Percentiles rank a stretch among this genome's conserved stretches.
Evolutionary conservation across 164 flowering plant genomes (phyloP).

Genomic region (Kalanchoe fedtschenkoi): DNA sequence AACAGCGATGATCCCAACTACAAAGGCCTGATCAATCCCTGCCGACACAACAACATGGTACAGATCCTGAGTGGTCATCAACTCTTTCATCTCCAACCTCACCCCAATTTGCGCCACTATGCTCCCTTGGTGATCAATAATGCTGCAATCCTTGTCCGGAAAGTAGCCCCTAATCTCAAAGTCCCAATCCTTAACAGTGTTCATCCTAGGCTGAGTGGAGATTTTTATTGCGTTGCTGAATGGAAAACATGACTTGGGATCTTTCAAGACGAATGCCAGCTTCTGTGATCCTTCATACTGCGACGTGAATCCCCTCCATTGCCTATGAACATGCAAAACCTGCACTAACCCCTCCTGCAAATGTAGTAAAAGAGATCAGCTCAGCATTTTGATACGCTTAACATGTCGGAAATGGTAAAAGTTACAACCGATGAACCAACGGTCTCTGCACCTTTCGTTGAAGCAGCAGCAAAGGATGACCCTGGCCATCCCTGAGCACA

Average conservation of each 20-base stretch:
- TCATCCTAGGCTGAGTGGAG: conserved; percentile 21
- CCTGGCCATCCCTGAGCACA: conserved; percentile 41
- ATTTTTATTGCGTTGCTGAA: conserved; percentile 28
- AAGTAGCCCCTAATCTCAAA: conserved; percentile 63
- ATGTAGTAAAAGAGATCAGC: not conserved
- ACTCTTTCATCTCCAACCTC: conserved; percentile 23
- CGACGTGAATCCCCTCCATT: conserved; percentile 55
- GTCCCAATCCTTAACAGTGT: conserved; percentile 27
- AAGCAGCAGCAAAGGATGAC: conserved; percentile 47
- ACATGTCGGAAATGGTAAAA: not conserved
- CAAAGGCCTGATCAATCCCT: conserved; percentile 78
- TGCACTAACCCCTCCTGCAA: conserved; percentile 52
- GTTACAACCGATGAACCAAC: not conserved
- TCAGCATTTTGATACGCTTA: not conserved
- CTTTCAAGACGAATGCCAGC: conserved; percentile 49
- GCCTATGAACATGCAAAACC: conserved; percentile 45
- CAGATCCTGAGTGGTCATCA: conserved; percentile 46
- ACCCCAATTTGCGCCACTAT: conserved; percentile 45
- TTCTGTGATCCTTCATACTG: conserved; percentile 48
- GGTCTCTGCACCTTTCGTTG: conserved; percentile 68
- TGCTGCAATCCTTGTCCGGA: conserved; percentile 43
- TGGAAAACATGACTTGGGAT: conserved; percentile 31
- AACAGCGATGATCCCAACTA: conserved; percentile 69
- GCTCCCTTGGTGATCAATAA: conserved; percentile 41
- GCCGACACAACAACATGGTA: conserved; percentile 61